Conservation (phyloP, 495 filamentous ascomycete genomes). For the Bacidia rubella region DNA sequence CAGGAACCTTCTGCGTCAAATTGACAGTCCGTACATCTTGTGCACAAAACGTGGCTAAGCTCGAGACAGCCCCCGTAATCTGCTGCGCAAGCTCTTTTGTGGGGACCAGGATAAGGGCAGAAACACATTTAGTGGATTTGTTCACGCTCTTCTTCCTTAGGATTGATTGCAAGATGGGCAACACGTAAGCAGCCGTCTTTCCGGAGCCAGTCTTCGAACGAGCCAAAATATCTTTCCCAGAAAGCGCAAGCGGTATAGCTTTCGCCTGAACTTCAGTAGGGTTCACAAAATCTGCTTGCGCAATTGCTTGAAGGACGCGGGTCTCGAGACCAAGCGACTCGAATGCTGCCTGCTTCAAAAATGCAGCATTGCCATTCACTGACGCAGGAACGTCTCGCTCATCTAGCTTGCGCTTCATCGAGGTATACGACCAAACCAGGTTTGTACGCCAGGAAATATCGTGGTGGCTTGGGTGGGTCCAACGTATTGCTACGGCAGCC, state of each 20-base stretch:
- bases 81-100: constrained; percentile 89
- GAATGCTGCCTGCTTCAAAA: constrained; percentile 6
- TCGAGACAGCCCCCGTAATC: constrained; percentile 58
- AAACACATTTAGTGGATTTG: constrained; percentile 32
- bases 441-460: no score
- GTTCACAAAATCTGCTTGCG: constrained; percentile 65
- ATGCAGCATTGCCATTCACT: constrained; percentile 12
- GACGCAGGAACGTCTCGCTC: constrained; percentile 42
- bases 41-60: constrained; percentile 66
- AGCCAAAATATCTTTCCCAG: constrained; percentile 79
- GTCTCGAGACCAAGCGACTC: constrained; percentile 58
- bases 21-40: constrained; percentile 73
- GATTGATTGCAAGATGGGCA: constrained; percentile 72
- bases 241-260: constrained; percentile 80
- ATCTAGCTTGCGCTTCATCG: constrained; percentile 56
- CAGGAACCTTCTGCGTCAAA: constrained; percentile 74
- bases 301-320: constrained; percentile 72
- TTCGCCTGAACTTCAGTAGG: constrained; percentile 78
- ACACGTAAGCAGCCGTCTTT: constrained; percentile 94
- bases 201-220: constrained; percentile 88
- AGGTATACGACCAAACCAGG: background rate
- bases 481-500: no score
- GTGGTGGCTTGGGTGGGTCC: no score
- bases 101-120: constrained; percentile 79
- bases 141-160: constrained; percentile 56